Evolutionary conservation across 495 filamentous ascomycete genomes (phyloP).

Genomic region (Pyronema omphalodes): DNA sequence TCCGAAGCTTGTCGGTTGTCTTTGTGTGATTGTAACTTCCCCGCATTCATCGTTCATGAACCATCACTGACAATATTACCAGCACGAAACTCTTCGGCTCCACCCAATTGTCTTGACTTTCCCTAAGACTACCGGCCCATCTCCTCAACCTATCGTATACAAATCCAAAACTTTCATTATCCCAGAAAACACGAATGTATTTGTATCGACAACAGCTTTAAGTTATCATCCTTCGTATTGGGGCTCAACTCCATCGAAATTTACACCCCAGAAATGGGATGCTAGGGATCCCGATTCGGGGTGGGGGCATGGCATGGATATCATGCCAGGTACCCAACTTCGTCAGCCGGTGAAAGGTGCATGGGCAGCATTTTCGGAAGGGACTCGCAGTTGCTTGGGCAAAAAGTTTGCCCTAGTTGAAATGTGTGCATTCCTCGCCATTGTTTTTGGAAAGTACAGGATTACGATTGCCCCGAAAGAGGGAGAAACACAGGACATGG

Average conservation of each 20-base stretch:
- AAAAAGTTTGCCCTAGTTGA: constrained; percentile 24
- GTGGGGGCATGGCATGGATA: constrained; percentile 2
- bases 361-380: constrained; percentile 22
- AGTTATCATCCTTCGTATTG: constrained; percentile 32
- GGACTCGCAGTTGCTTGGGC: constrained; percentile 19
- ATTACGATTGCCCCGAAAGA: constrained; percentile 8
- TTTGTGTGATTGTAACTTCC: constrained; percentile 27
- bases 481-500: constrained; percentile 28
- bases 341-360: constrained; percentile 24
- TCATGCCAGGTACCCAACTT: constrained; percentile 10
- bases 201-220: constrained; percentile 25
- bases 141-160: constrained; percentile 16
- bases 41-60: background rate
- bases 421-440: constrained; percentile 16
- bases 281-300: constrained; percentile 4
- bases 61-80: background rate
- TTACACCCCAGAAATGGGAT: constrained; percentile 22
- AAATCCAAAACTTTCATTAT: constrained; percentile 21
- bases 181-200: constrained; percentile 25
- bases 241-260: constrained; percentile 25
- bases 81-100: constrained; percentile 30
- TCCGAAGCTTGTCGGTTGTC: constrained; percentile 25
- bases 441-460: constrained; percentile 15
- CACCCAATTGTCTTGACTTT: constrained; percentile 26
- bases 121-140: constrained; percentile 25